Percentiles rank a stretch among this genome's conserved stretches.
Evolutionary conservation across 83 land plant species (phyloP).

Genomic region (Picea abies): DNA sequence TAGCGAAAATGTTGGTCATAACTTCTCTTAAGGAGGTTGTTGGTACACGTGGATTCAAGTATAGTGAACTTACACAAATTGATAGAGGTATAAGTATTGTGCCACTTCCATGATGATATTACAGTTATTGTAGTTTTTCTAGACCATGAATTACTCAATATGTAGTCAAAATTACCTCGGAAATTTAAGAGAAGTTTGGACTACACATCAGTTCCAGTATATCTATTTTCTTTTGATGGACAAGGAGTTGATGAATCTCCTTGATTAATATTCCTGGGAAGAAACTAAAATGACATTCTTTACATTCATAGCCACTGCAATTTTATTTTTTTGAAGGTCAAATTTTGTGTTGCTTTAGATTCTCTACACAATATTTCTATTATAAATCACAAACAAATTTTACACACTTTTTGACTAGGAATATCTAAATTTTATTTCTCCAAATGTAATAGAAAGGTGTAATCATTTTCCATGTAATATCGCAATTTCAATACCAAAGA

Average conservation of each 20-base stretch:
- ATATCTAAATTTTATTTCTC: background rate
- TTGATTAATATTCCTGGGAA: background rate
- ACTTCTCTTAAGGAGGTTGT: too few relatives aligned
- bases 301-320: too few relatives aligned
- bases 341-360: constrained; percentile 9
- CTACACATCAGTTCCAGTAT: background rate
- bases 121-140: too few relatives aligned
- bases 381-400: background rate
- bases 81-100: too few relatives aligned
- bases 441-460: constrained; percentile 2
- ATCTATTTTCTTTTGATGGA: constrained; percentile 5
- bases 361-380: background rate
- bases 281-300: background rate
- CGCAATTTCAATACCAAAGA: background rate
- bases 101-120: too few relatives aligned
- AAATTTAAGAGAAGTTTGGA: too few relatives aligned
- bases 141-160: too few relatives aligned
- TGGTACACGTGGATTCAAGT: too few relatives aligned
- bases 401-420: background rate
- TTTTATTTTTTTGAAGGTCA: background rate
- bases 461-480: background rate
- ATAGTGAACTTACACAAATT: too few relatives aligned
- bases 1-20: too few relatives aligned
- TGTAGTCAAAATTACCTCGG: too few relatives aligned
- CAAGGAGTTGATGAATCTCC: background rate